These are phyloP conservation scores for Abortiporus biennis DNA, from an alignment of 1,284 basidiomycete genomes.

Conservation along the genomic window DNA sequence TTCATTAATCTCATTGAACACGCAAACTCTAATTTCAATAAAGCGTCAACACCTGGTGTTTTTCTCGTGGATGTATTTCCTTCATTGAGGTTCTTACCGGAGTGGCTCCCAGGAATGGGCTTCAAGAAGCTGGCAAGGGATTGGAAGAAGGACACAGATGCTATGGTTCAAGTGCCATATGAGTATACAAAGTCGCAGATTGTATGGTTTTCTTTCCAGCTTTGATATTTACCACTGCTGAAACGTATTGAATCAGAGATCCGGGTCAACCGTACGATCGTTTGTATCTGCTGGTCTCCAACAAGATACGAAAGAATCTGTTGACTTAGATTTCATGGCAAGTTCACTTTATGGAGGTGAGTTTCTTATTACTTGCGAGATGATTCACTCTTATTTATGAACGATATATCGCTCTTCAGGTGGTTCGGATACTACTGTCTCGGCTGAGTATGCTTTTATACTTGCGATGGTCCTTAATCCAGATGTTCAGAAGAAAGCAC, in stretches of 20 bases:
- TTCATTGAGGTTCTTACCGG: slow-evolving; percentile 30
- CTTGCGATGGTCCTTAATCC: slow-evolving; percentile 25
- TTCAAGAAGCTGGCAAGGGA: slow-evolving; percentile 8
- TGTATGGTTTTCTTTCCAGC: too few species aligned
- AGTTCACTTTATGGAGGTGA: slow-evolving; percentile 18
- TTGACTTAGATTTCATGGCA: too few species aligned
- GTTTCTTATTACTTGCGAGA: not conserved
- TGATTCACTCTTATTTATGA: too few species aligned
- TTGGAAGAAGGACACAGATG: slow-evolving; percentile 5
- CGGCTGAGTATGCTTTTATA: slow-evolving; percentile 20
- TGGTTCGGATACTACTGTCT: slow-evolving; percentile 19
- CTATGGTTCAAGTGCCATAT: slow-evolving; percentile 7
- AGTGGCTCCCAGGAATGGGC: slow-evolving; percentile 12
- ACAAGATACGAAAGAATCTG: too few species aligned
- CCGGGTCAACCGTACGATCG: too few species aligned
- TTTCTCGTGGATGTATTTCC: slow-evolving; percentile 20
- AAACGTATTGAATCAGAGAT: too few species aligned
- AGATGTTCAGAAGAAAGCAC: slow-evolving; percentile 21
- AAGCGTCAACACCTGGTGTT: slow-evolving; percentile 49
- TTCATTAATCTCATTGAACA: slow-evolving; percentile 51
- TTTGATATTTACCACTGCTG: too few species aligned
- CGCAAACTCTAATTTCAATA: slow-evolving; percentile 54
- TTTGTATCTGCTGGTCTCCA: too few species aligned
- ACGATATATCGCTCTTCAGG: slow-evolving; percentile 8
- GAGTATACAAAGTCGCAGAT: not conserved